Base-by-base conservation (phyloP, 2,329 filamentous ascomycete species). In the Alternaria sp. region DNA sequence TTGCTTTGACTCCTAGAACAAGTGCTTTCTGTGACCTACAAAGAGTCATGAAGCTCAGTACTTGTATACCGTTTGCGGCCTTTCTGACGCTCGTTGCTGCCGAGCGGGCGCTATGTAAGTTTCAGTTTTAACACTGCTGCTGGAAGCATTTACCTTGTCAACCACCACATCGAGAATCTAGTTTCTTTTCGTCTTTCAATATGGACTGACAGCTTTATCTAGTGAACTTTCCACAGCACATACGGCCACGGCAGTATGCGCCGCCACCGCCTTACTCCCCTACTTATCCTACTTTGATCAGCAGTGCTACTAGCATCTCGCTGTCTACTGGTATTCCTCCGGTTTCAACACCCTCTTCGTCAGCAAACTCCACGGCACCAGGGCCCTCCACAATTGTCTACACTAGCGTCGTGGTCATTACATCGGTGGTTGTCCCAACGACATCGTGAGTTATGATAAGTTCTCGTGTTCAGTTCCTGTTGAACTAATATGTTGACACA, bases 31-130 rank as follows among this genome's bases (percentile, higher is more conserved):
- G 41, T 62, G 63, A 12, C 41, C 39, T 22, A 43, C 16, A 28
- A n/a, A 34, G 9, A 51, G 8, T 36, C 24, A 75, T 74, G 72
- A 71, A 67, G 62, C 39, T 72, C 44, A 57, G n/a, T 30, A 57
- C 26, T 34, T 67, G 44, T 43, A 36, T 71, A 12, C 41, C 60
- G 12, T 12, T 72, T 26, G 64, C 44, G 36, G 53, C 62, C 39
- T 51, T 52, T 18, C 42, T 66, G 7, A 48, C 61, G 36, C 49
- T 64, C n/a, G 57, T 38, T 44, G 36, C 57, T 26, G 66, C 71
- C 20, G 68, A 68, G 28, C 62, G 51, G 30, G 20, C 47, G 14
- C 59, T 58, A 42, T 48, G 72, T 74, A 64, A 57, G 69, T 61
- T 12, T 39, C 20, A 12, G 22, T 9, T 24, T 24, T 3, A 42